A percentile compares a stretch with the other conserved stretches of the same genome.
These are phyloP conservation scores for Penicillium pancosmium DNA, from an alignment of 495 filamentous ascomycete species.

Conservation along the genomic window DNA sequence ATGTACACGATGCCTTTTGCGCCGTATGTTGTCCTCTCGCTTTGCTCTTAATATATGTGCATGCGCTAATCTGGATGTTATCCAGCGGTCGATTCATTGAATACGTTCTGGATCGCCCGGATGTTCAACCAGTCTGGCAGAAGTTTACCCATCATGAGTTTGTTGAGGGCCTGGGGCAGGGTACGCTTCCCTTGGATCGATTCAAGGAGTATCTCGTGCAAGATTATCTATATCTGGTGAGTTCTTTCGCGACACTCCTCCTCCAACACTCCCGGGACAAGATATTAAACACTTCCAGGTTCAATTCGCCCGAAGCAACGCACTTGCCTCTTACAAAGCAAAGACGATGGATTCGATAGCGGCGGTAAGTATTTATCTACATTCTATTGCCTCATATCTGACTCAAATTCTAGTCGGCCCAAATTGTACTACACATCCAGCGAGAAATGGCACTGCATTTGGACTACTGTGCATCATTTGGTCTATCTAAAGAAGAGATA, in stretches of 20 bases:
- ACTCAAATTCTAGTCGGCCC: constrained; percentile 57
- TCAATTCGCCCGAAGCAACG: constrained; percentile 84
- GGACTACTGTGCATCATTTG: constrained; percentile 77
- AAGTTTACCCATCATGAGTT: constrained; percentile 79
- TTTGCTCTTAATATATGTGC: background rate
- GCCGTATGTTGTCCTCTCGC: constrained; percentile 60
- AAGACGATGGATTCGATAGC: constrained; percentile 72
- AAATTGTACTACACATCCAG: constrained; percentile 72
- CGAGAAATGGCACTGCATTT: constrained; percentile 80
- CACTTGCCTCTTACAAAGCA: constrained; percentile 80
- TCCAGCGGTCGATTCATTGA: constrained; percentile 79
- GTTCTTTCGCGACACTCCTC: constrained; percentile 14
- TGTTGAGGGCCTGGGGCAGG: constrained; percentile 72
- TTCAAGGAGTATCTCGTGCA: constrained; percentile 89
- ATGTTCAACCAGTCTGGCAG: constrained; percentile 71
- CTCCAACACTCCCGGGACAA: background rate
- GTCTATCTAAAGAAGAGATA: constrained; percentile 75
- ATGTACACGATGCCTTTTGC: constrained; percentile 76
- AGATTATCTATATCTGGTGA: constrained; percentile 84
- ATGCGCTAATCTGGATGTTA: constrained; percentile 8
- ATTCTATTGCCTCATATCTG: constrained; percentile 1
- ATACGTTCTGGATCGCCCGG: constrained; percentile 74
- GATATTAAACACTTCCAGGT: constrained; percentile 47
- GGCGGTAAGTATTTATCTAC: constrained; percentile 44
- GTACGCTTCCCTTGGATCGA: constrained; percentile 66